Conservation (phyloP, 345 rosid species). For the Zanthoxylum bungeanum region DNA sequence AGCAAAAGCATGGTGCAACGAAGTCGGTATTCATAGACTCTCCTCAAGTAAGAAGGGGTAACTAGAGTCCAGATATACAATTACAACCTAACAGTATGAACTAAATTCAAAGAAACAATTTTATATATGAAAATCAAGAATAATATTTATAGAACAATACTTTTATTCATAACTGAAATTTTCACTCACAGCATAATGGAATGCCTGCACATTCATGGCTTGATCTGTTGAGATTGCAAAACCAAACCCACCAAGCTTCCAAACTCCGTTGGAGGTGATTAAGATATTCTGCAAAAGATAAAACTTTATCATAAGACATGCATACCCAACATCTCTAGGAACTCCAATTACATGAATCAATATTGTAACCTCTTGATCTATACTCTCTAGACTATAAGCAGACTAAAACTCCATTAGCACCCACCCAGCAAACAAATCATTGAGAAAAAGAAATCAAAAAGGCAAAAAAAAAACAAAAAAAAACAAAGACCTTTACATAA, state of each 20-base stretch:
- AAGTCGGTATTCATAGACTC: no score
- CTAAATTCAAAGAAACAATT: no score
- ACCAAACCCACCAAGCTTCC: constrained; percentile 99
- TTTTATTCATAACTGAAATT: no score
- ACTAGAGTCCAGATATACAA: no score
- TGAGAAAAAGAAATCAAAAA: background rate
- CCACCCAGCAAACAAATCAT: background rate
- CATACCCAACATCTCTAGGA: background rate
- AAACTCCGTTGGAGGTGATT: constrained; percentile 86
- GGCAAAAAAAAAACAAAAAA: no score
- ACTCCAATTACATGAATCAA: background rate
- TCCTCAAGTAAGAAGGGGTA: no score
- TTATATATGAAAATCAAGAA: no score
- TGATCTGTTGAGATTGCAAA: no score
- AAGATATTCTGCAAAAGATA: constrained; percentile 64
- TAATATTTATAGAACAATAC: no score
- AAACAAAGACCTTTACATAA: background rate
- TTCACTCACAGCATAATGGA: no score
- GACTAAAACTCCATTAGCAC: background rate
- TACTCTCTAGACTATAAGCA: background rate
- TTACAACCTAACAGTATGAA: no score
- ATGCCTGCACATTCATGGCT: no score
- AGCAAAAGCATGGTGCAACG: background rate
- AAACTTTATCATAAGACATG: constrained; percentile 4
- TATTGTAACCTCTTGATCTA: background rate